Evolutionary conservation across 345 rosid species (phyloP), one percentile per base, ranked within the genome.

Genomic region (Eutrema japonicum): DNA sequence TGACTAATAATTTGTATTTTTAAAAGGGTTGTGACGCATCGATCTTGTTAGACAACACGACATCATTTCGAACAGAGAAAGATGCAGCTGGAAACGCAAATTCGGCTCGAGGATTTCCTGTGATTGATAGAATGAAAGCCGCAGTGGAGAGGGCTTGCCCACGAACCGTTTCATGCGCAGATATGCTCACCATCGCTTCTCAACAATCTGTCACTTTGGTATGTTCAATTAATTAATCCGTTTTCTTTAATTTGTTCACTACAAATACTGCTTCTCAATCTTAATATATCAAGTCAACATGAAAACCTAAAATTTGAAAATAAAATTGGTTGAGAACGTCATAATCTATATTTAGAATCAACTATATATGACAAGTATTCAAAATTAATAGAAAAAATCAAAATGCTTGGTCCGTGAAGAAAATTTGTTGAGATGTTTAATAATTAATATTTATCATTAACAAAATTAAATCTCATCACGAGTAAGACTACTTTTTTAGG

Each of bases 11-110:
- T 10, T 27, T 67, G 11, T 33, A 7, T 1, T 9, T 55, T 56
- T 42, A 9, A 57, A 1, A 87, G 92, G 96, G 96, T 12, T 89
- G 96, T 63, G 96, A 90, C 37, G 93, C 78, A 0, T 90, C 91
- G n/a, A 61, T 84, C 74, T 86, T 88, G 59, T 65, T 90, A 46
- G 93, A 90, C 74, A 50, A 78, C 30, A 72, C 89, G 0, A 26
- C 90, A 6, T 81, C 81, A 5, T 77, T 84, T 3, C 82, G 64
- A 30, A 86, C 87, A 27, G 92, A 89, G 75, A 87, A 88, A 77
- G 70, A 74, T 33, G 85, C 89, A 0, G 0, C 0, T 5, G 70
- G 86, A 0, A 89, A 87, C 43, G 35, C 11, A 7, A 78, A 81
- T 14, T 87, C 91, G 0, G 72, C 75, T 3, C 53, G 96, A 18